Percentiles rank a stretch among this genome's conserved stretches.
These are phyloP conservation scores for Priceomyces melissophilus DNA, from an alignment of 805 yeast genomes.

Conservation along the genomic window DNA sequence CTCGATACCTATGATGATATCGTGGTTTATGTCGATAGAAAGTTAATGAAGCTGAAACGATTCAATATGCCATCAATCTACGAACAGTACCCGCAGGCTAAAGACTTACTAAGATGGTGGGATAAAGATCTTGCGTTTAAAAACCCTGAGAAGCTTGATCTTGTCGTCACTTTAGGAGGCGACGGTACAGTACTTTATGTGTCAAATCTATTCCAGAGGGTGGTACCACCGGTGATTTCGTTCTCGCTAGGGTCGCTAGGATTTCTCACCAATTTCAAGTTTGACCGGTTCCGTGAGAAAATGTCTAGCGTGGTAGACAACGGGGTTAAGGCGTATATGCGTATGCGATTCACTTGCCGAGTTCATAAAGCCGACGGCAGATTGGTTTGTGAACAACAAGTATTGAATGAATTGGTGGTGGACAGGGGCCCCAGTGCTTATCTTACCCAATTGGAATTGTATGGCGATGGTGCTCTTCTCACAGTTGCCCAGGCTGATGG, in stretches of 20 bases:
- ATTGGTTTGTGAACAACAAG: slow-evolving; percentile 65
- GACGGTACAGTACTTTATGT: slow-evolving; percentile 46
- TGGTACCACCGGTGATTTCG: slow-evolving; percentile 46
- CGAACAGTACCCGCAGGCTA: slow-evolving; percentile 44
- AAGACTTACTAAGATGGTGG: slow-evolving; percentile 63
- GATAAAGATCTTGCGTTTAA: slow-evolving; percentile 48
- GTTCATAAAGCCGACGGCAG: slow-evolving; percentile 53
- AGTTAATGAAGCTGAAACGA: slow-evolving; percentile 56
- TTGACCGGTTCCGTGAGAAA: slow-evolving; percentile 63
- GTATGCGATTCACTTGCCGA: slow-evolving; percentile 87
- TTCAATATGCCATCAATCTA: slow-evolving; percentile 58
- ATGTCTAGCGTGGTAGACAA: slow-evolving; percentile 57
- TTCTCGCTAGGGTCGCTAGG: slow-evolving; percentile 44
- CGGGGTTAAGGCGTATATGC: slow-evolving; percentile 70
- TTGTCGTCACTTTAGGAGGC: slow-evolving; percentile 45
- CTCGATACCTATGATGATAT: slow-evolving; percentile 37
- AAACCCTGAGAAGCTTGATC: slow-evolving; percentile 40
- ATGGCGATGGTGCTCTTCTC: slow-evolving; percentile 79
- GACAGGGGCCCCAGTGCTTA: slow-evolving; percentile 95
- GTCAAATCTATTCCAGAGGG: slow-evolving; percentile 40
- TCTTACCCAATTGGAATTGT: slow-evolving; percentile 83
- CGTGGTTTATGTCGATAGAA: slow-evolving; percentile 69
- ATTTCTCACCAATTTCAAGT: slow-evolving; percentile 70
- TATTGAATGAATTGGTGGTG: slow-evolving; percentile 82
- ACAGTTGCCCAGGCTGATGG: slow-evolving; percentile 96